phyloP scores from a whole-genome alignment of 441 rosid species.

The Dalechampia spathulata region DNA sequence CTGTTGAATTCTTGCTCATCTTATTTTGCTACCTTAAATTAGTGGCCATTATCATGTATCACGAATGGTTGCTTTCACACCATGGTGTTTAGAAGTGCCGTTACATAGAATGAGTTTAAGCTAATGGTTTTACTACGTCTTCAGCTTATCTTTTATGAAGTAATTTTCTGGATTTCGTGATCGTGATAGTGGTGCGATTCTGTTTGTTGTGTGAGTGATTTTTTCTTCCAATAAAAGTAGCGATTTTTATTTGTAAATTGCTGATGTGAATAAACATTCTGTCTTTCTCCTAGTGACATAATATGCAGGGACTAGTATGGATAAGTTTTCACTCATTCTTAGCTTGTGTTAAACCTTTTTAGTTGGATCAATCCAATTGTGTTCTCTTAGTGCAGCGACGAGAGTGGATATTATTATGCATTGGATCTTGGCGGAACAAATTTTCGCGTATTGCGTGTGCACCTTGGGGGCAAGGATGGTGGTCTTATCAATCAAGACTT shows the following conservation, averaged over 20 bases:
- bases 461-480: conserved; percentile 61
- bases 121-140: not conserved
- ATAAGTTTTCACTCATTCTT: not conserved
- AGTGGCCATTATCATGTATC: not conserved
- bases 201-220: not conserved
- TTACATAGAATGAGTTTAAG: not conserved
- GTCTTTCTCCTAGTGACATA: not conserved
- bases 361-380: not conserved
- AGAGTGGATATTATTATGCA: conserved; percentile 80
- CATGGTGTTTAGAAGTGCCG: not conserved
- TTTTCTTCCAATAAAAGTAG: not conserved
- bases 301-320: not conserved
- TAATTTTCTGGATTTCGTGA: not conserved
- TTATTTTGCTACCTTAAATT: not conserved
- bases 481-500: conserved; percentile 60
- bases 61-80: not conserved
- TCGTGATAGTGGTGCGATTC: not conserved
- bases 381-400: conserved; percentile 39
- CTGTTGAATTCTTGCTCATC: not conserved
- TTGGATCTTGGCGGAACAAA: conserved; percentile 97
- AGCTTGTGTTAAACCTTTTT: too few relatives aligned
- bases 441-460: conserved; percentile 87
- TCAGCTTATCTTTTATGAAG: not conserved
- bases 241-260: not conserved
- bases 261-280: not conserved